Evolutionary conservation across 768 basidiomycete genomes (phyloP).

Genomic region (Punctularia strigosozonata): DNA sequence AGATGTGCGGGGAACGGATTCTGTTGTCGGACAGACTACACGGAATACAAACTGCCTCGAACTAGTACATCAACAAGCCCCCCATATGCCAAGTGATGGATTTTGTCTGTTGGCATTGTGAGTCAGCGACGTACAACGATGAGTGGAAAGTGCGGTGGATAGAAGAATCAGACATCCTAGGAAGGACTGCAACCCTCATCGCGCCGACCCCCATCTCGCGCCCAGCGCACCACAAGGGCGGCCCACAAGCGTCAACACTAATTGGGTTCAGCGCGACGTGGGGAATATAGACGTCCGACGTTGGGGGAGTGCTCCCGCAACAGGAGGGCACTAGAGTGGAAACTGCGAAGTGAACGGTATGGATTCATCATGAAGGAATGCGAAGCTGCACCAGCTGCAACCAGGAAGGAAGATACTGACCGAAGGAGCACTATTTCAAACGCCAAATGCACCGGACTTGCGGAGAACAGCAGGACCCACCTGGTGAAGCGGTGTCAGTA

Average conservation of each 20-base stretch:
- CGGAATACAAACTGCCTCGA: too few species aligned
- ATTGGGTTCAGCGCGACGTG: slow-evolving; percentile 62
- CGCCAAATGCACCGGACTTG: too few species aligned
- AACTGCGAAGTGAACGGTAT: slow-evolving; percentile 56
- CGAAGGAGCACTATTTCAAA: too few species aligned
- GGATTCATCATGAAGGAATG: slow-evolving; percentile 31
- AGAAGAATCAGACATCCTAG: slow-evolving; percentile 74
- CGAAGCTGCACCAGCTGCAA: background rate
- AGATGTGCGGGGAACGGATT: too few species aligned
- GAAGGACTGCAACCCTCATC: slow-evolving; percentile 62
- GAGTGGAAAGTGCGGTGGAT: too few species aligned
- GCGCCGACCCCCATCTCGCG: slow-evolving; percentile 60
- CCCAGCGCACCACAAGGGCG: slow-evolving; percentile 57
- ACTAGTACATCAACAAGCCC: too few species aligned
- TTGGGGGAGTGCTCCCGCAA: slow-evolving; percentile 57
- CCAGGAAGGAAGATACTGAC: slow-evolving; percentile 3
- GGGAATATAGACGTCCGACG: slow-evolving; percentile 60
- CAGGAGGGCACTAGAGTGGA: slow-evolving; percentile 63
- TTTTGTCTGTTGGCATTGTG: too few species aligned
- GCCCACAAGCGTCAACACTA: slow-evolving; percentile 49
- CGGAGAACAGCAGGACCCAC: too few species aligned
- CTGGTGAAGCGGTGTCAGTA: background rate
- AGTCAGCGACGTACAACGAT: too few species aligned
- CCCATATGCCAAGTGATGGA: too few species aligned
- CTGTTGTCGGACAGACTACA: too few species aligned